phyloP scores from a whole-genome alignment of 148 eudicot genomes.

The Silene latifolia region DNA sequence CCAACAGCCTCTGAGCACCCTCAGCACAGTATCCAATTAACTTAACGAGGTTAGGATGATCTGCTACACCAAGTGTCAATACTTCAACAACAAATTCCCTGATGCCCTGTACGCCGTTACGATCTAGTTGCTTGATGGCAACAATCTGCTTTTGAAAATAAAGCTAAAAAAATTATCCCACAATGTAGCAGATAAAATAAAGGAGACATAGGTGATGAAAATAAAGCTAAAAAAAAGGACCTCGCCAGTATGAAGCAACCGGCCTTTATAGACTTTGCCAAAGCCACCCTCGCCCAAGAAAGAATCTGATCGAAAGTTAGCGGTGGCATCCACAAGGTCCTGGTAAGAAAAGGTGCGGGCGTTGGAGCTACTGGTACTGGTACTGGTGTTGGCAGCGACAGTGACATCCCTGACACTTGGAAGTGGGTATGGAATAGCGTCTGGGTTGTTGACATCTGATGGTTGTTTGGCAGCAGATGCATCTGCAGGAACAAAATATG shows the following conservation, averaged over 20 bases:
- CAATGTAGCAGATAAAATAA: neutral
- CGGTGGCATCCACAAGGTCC: slow-evolving; percentile 25
- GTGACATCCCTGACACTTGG: neutral
- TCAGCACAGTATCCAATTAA: slow-evolving; percentile 84
- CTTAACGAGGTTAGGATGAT: slow-evolving; percentile 83
- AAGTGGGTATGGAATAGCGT: too few species aligned
- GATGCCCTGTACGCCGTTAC: slow-evolving; percentile 64
- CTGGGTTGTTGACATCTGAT: too few species aligned
- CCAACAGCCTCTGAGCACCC: slow-evolving; percentile 78
- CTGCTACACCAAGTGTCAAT: slow-evolving; percentile 53
- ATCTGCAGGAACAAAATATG: too few species aligned
- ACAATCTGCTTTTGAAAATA: slow-evolving; percentile 47
- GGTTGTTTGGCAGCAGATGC: too few species aligned
- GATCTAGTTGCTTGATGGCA: slow-evolving; percentile 81
- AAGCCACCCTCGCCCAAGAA: slow-evolving; percentile 43
- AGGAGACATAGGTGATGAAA: neutral
- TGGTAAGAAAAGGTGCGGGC: slow-evolving; percentile 22
- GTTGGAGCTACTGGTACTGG: too few species aligned
- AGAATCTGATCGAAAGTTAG: slow-evolving; percentile 28
- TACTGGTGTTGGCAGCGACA: slow-evolving; percentile 10
- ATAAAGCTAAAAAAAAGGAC: slow-evolving; percentile 16
- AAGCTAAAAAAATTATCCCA: too few species aligned
- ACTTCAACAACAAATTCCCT: slow-evolving; percentile 88
- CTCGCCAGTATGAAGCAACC: slow-evolving; percentile 25
- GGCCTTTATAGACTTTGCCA: slow-evolving; percentile 44